Percentiles rank a stretch among this genome's conserved stretches.
Evolutionary conservation across 106 monocot genomes (phyloP).

Genomic region (Posidonia australis): DNA sequence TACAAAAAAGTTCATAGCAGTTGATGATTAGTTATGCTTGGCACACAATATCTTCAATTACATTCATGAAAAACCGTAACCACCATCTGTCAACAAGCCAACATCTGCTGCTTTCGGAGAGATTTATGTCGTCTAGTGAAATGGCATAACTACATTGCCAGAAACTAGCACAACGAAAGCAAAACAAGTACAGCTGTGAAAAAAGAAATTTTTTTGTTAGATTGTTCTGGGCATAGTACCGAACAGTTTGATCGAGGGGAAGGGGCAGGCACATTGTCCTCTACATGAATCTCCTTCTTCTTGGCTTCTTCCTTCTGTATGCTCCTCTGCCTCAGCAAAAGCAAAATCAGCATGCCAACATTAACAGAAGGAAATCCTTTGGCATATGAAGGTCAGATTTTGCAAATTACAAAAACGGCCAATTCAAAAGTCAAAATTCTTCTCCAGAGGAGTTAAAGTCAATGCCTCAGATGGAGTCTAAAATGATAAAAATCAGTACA

Average conservation of each 20-base stretch:
- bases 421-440: background rate
- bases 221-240: slow-evolving; percentile 10
- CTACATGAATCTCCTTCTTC: slow-evolving; percentile 93
- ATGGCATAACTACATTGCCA: too few relatives aligned
- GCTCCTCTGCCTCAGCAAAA: slow-evolving; percentile 35
- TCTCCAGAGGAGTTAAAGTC: background rate
- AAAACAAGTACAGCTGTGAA: background rate
- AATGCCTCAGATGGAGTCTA: background rate
- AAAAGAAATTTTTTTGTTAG: background rate
- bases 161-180: background rate
- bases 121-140: too few relatives aligned
- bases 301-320: slow-evolving; percentile 99
- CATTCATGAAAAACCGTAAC: too few relatives aligned
- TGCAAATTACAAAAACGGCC: background rate
- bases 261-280: slow-evolving; percentile 86
- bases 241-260: slow-evolving; percentile 87
- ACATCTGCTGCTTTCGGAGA: too few relatives aligned
- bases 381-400: background rate
- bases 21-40: too few relatives aligned
- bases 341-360: background rate
- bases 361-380: background rate
- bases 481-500: background rate
- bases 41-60: too few relatives aligned
- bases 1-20: slow-evolving; percentile 3
- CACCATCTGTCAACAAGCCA: too few relatives aligned